Evolutionary conservation across 225 moss, liverwort and hornwort genomes (phyloP).

Genomic region (Pleurozium schreberi): DNA sequence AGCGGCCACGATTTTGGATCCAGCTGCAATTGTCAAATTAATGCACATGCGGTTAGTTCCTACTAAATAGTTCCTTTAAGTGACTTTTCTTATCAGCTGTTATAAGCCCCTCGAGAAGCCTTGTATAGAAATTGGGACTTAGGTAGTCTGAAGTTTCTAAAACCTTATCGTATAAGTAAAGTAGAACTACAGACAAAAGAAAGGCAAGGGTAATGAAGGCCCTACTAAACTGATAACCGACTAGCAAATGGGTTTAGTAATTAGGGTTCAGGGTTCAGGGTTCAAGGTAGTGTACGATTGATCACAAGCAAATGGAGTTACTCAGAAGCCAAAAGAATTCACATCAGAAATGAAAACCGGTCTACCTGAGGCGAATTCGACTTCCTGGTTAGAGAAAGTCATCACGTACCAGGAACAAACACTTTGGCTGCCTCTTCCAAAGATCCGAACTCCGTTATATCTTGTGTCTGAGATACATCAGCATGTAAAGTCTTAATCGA

Average conservation of each 20-base stretch:
- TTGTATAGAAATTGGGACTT: background rate
- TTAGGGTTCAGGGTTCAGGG: background rate
- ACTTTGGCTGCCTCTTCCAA: conserved; percentile 70
- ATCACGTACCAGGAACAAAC: conserved; percentile 77
- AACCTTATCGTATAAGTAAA: background rate
- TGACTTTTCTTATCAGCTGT: background rate
- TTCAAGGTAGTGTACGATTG: background rate
- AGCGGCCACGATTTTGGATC: conserved; percentile 71
- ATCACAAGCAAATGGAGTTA: background rate
- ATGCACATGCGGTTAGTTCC: background rate
- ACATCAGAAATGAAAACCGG: background rate
- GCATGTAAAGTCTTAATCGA: background rate
- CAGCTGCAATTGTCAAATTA: conserved; percentile 37
- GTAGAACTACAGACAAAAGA: background rate
- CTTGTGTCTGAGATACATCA: conserved; percentile 44
- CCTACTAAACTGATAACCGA: background rate
- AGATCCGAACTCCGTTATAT: conserved; percentile 82
- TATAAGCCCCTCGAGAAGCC: background rate
- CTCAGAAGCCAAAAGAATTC: background rate
- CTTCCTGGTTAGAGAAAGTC: background rate
- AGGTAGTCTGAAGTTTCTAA: background rate
- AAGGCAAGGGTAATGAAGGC: background rate
- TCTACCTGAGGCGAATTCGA: background rate
- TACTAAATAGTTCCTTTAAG: background rate
- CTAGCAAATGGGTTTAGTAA: background rate